Evolutionary conservation across 2,329 filamentous ascomycete genomes (phyloP), one percentile per base, ranked within the genome.

Genomic region (Sarocladiaceae sp.): DNA sequence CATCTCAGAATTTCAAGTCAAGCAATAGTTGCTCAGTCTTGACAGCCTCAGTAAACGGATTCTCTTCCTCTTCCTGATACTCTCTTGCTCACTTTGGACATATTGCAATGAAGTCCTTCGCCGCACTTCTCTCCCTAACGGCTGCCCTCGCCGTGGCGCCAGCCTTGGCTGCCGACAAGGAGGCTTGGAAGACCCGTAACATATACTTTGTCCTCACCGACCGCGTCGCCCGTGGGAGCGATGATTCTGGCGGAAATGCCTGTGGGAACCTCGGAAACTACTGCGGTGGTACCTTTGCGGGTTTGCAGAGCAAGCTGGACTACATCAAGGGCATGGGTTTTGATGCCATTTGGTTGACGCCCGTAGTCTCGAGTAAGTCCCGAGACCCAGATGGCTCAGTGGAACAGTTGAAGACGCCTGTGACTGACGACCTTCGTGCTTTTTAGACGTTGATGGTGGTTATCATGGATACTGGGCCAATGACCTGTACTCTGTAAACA

Each of bases 261-360:
- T 76, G 73, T 52, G 52, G 61, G 6, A 52, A 62, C 27, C 58
- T 69, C n/a, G 53, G 59, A 21, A 56, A 58, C 20, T 82, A 81
- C 58, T 83, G 80, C 51, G 78, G 78, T 32, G 80, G 80, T 13
- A 78, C 74, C 1, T 84, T 74, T 55, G 59, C 65, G 43, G 80
- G 80, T 6, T 66, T 83, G 23, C 67, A 73, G 51, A 68, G 74
- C 48, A 69, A 76, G 49, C 68, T 83, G 32, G 78, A 82, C 58
- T 82, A 82, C 56, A 82, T 83, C 56, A 67, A 77, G 53, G 69
- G 69, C 40, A 76, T 80, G 71, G 76, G 76, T 19, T 80, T 79
- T 49, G 72, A 73, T 45, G 76, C 76, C 32, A 63, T 78, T 41
- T 74, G 74, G 72, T 78, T 80, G 48, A 78, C 74, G 2, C 77